Base-by-base conservation (phyloP, 495 filamentous ascomycete species). In the Parmelia sp. region DNA sequence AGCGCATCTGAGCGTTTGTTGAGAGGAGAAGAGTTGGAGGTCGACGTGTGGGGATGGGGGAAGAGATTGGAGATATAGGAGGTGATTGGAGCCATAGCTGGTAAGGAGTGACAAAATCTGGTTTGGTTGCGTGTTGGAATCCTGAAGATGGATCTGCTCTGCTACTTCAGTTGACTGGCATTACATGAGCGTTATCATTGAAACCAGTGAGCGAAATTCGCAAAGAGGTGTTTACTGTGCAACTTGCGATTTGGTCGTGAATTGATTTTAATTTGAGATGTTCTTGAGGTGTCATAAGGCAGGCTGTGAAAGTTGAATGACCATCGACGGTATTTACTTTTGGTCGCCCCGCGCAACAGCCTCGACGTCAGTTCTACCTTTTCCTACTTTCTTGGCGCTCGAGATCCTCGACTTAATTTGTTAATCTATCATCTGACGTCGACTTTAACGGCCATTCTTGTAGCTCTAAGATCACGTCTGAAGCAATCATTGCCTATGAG, bases 41-140 rank as follows among this genome's bases (percentile, higher is more conserved):
- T 17, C 14, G 62, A 51, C 37, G 25, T 12, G 19, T 33, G 33
- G 27, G 58, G 9, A 23, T 36, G 23, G 45, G 66, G 35, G 25
- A 57, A 45, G 25, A 61, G 37, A 21, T 3, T 40, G 15, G 19
- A 51, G 29, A 69, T n/a, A 17, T 62, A 64, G 35, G 57, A 55
- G 15, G 65, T 29, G 4, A 63, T 44, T 12, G 59, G 61, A 12
- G 65, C 65, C 57, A 70, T 61, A 14, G 29, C 44, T 21, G 55
- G 47, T 17, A n/a, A 37, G 25, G 23, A 56, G 17, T 42, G 21
- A 19, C 10, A 17, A 42, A 11, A 12, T 21, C 21, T 8, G 14
- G n/a, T n/a, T 36, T 12, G 17, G 10, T 31, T 45, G 36, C 42
- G 35, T 1, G 37, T 29, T 6, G 3, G 6, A 53, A 25, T 3